Base-by-base conservation (phyloP, 345 rosid genomes). In the Brassica carinata region DNA sequence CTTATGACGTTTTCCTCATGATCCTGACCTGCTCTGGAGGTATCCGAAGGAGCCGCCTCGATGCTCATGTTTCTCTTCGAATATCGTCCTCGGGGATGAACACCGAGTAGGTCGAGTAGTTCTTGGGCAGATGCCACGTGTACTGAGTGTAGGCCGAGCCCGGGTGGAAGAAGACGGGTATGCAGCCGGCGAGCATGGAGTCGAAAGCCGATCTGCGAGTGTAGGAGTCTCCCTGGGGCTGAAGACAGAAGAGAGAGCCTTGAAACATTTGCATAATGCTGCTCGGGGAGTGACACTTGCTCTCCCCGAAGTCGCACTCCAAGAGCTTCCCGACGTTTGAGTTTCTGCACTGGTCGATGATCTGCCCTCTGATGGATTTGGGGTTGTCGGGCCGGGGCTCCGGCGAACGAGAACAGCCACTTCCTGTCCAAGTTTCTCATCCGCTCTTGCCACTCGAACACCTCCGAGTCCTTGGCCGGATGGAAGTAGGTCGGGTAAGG, bases 351-450 rank as follows among this genome's bases (percentile, higher is more conserved):
- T 92, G 94, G 31, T 90, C 83, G 4, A 94, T 92, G 82, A 94
- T 86, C 90, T 88, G 92, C 36, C 93, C 97, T 78, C 97, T 84
- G 71, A 94, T 94, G 27, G 97, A 94, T 66, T 90, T 88, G 0
- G 89, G 84, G 67, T 91, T 90, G 38, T 77, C 91, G 0, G 97
- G 90, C 5, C 97, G 98, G 98, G 0, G 97, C 97, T 53, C 98
- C 98, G 0, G 97, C 98, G 77, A 94, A 94, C 5, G 97, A 94
- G 88, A 94, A 92, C 23, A 92, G 91, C 93, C 93, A 94, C 64
- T 92, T 94, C 87, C 97, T 85, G 75, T 91, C 90, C 72, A 89
- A 81, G 14, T 87, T 92, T 67, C 94, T 85, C 98, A 92, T 91
- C 83, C 94, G 81, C 30, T 87, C 89, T 83, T 91, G 97, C 98